A percentile compares a stretch with the other conserved stretches of the same genome.
Conservation (phyloP, 2,329 filamentous ascomycete species). For the Microcyclosporella mali region DNA sequence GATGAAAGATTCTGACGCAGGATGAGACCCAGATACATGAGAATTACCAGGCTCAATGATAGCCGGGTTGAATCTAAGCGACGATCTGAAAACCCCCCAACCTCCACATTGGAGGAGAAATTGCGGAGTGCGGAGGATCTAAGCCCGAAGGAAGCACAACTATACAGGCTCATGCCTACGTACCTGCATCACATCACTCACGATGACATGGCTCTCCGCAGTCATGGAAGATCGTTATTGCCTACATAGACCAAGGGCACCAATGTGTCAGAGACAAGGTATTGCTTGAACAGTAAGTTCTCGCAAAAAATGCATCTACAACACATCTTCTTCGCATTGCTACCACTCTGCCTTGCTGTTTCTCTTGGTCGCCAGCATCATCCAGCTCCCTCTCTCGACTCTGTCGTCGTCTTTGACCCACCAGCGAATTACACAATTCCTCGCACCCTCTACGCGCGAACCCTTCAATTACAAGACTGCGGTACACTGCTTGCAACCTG, state of each 20-base stretch:
- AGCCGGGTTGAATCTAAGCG: no score
- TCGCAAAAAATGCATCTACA: conserved; percentile 6
- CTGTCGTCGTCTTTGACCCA: conserved; percentile 23
- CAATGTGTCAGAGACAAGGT: no score
- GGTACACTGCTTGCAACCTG: conserved; percentile 45
- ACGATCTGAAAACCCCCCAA: no score
- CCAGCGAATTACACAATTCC: conserved; percentile 24
- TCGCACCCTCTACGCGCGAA: conserved; percentile 48
- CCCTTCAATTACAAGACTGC: conserved; percentile 39
- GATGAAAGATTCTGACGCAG: conserved; percentile 4
- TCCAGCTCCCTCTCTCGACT: conserved; percentile 7
- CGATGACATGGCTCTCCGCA: no score
- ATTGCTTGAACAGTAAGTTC: conserved; percentile 5
- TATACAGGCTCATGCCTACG: background rate
- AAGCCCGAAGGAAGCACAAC: background rate
- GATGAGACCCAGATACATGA: background rate
- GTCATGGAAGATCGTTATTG: no score
- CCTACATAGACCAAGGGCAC: no score
- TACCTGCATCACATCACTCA: background rate
- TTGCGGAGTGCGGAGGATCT: conserved; percentile 1
- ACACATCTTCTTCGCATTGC: conserved; percentile 3
- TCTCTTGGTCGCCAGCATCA: background rate
- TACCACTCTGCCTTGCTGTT: conserved; percentile 3
- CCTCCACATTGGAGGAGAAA: conserved; percentile 4
- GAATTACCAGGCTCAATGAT: no score